These are phyloP conservation scores for Flaveria ramosissima DNA, from an alignment of 129 eudicot genomes.

Conservation along the genomic window DNA sequence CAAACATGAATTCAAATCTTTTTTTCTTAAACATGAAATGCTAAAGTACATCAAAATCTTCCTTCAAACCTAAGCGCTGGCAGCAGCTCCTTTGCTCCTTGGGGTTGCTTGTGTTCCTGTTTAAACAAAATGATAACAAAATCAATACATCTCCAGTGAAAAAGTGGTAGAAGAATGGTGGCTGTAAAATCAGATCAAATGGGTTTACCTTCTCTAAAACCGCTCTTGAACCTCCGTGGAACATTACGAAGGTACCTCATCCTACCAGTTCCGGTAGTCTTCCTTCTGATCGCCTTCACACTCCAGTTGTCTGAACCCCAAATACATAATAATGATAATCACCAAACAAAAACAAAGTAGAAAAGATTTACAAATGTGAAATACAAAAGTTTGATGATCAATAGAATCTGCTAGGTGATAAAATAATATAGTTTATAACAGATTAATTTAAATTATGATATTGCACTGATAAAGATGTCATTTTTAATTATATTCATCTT, in stretches of 20 bases:
- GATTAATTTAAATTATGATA: neutral
- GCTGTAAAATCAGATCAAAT: too few species aligned
- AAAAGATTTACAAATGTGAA: neutral
- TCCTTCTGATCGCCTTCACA: conserved; percentile 58
- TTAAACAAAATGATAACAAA: neutral
- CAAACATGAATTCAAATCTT: conserved; percentile 31
- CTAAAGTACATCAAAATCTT: conserved; percentile 31
- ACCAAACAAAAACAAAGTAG: neutral
- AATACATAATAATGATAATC: neutral
- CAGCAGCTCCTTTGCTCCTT: conserved; percentile 56
- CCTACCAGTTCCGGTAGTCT: conserved; percentile 74
- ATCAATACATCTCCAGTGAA: neutral
- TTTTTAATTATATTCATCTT: neutral
- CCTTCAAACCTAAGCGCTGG: conserved; percentile 45
- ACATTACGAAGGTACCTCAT: conserved; percentile 71
- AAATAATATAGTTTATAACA: neutral
- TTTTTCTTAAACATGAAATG: neutral
- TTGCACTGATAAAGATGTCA: neutral
- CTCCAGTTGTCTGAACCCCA: conserved; percentile 48
- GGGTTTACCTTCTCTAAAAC: conserved; percentile 61
- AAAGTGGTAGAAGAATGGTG: too few species aligned
- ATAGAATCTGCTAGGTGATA: neutral
- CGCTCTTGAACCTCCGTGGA: conserved; percentile 65
- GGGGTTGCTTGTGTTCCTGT: conserved; percentile 72
- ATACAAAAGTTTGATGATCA: too few species aligned